phyloP scores from a whole-genome alignment of 352 stramenopile genomes.

The Phytophthora meadii region DNA sequence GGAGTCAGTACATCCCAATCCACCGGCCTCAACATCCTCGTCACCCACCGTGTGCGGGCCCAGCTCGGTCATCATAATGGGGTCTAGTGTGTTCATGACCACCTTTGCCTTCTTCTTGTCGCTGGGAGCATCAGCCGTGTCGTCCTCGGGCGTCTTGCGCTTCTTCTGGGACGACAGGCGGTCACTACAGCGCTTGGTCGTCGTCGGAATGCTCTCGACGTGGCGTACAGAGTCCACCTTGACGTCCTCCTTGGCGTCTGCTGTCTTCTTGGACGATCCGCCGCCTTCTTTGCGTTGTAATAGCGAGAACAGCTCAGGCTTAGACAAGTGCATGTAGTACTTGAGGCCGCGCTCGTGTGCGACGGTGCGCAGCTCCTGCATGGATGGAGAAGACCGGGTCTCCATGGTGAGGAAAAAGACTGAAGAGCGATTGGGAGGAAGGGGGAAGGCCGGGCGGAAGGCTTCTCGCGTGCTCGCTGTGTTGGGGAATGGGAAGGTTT shows the following conservation, averaged over 20 bases:
- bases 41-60: slow-evolving; percentile 72
- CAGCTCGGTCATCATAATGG: slow-evolving; percentile 88
- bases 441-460: neutral
- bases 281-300: slow-evolving; percentile 81
- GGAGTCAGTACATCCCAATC: slow-evolving; percentile 26
- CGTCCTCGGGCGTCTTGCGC: slow-evolving; percentile 48
- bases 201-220: slow-evolving; percentile 22
- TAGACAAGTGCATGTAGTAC: slow-evolving; percentile 85
- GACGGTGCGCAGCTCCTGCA: slow-evolving; percentile 74
- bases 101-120: slow-evolving; percentile 65
- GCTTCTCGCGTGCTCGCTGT: slow-evolving; percentile 29
- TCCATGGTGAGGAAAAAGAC: slow-evolving; percentile 53
- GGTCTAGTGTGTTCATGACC: slow-evolving; percentile 82
- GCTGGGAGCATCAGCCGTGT: slow-evolving; percentile 18
- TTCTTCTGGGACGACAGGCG: slow-evolving; percentile 61
- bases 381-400: slow-evolving; percentile 84
- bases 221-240: slow-evolving; percentile 27
- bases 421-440: neutral
- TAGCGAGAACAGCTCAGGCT: slow-evolving; percentile 80
- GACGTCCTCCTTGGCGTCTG: neutral
- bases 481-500: slow-evolving; percentile 38
- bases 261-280: slow-evolving; percentile 26
- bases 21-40: neutral
- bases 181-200: slow-evolving; percentile 59
- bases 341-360: slow-evolving; percentile 82